Base-by-base conservation (phyloP, 2,329 filamentous ascomycete species). In the Alternaria brassicae region DNA sequence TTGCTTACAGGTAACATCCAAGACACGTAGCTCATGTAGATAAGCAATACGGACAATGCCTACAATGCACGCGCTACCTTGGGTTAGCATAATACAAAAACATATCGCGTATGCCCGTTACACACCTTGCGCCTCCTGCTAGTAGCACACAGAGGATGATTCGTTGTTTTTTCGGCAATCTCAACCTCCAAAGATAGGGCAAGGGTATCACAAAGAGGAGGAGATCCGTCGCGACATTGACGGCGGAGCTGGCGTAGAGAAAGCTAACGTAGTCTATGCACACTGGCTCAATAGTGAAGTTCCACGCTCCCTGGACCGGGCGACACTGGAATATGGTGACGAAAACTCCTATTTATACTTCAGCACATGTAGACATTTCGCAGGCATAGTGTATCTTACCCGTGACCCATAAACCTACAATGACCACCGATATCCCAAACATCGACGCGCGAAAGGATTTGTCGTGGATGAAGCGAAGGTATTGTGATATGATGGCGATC, bases 301-400 rank as follows among this genome's bases (percentile, higher is more conserved):
- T 53, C 71, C 70, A 74, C 12, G 69, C 72, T 8, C 54, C 65
- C 5, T 52, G 30, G 0, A 73, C 60, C 4, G 72, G 71, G 10
- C 44, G 49, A 27, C 72, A 73, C 47, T 72, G 70, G 32, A 74
- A 74, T 36, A 73, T 64, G 3, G 68, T 65, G 6, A 73, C 71
- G 19, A 73, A 70, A 1, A 73, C 58, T 15, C 67, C 67, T 67
- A 30, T 17, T 15, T 5, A 32, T 54, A 6, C 53, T 53, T 25
- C 10, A 15, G 19, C 13, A 27, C 13, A 28, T 13, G 36, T 48
- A 36, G 19, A 21, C 8, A 23, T 3, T 17, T 4, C 12, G 17
- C 2, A 8, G 10, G 5, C 9, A 19, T 10, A 12, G 27, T 44
- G 13, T 5, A 15, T 49, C 57, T 55, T 54, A 68, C 69, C 67